A percentile compares a stretch with the other conserved stretches of the same genome.
phyloP scores from a whole-genome alignment of 345 rosid genomes.

The Fremontodendron californicum region DNA sequence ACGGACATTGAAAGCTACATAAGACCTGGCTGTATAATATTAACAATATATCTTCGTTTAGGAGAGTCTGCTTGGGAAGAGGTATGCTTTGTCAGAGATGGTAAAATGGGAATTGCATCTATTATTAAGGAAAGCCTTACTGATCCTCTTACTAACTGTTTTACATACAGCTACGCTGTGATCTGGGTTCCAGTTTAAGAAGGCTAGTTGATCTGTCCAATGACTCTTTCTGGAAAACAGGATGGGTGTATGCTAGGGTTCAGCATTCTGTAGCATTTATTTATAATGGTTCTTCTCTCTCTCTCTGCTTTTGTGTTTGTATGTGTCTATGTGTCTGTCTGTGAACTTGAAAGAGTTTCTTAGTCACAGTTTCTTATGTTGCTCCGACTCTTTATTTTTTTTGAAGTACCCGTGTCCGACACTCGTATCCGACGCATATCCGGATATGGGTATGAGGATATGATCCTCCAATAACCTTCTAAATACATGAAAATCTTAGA shows the following conservation, averaged over 20 bases:
- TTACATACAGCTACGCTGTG: constrained; percentile 41
- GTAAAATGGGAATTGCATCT: not conserved
- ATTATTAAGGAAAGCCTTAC: not conserved
- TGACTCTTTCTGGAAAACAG: constrained; percentile 58
- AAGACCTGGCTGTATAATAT: constrained; percentile 66
- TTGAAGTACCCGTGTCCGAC: no score
- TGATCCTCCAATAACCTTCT: no score
- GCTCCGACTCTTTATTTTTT: no score
- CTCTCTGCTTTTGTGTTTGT: not conserved
- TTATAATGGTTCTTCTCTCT: constrained; percentile 42
- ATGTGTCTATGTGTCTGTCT: not conserved
- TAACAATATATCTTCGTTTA: constrained; percentile 59
- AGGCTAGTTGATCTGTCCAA: constrained; percentile 47
- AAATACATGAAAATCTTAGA: no score
- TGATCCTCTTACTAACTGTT: not conserved
- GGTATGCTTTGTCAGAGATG: constrained; percentile 32
- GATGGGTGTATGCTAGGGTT: constrained; percentile 61
- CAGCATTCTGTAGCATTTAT: constrained; percentile 51
- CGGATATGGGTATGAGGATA: no score
- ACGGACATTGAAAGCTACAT: constrained; percentile 73
- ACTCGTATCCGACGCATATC: no score
- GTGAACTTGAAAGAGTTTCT: constrained; percentile 1
- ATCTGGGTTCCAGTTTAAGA: constrained; percentile 53
- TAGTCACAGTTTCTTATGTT: not conserved
- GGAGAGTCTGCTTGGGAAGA: constrained; percentile 50